phyloP scores from a whole-genome alignment of 495 filamentous ascomycete species.

The Lasiosphaeria ovina region DNA sequence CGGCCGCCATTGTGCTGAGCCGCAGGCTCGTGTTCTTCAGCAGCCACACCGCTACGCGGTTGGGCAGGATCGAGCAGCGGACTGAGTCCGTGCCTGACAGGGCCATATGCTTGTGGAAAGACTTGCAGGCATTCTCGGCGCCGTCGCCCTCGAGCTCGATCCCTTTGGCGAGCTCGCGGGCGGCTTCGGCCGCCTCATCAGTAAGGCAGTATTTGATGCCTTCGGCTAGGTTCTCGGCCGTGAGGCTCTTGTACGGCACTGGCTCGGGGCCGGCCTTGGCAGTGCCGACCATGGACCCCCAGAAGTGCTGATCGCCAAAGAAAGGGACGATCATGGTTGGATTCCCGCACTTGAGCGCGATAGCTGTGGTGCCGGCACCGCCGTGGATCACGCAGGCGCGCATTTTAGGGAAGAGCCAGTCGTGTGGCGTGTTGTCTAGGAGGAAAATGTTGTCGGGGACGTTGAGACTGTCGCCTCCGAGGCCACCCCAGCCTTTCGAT shows the following conservation, averaged over 20 bases:
- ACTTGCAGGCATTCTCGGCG: conserved; percentile 65
- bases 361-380: conserved; percentile 66
- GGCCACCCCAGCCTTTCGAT: conserved; percentile 65
- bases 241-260: conserved; percentile 71
- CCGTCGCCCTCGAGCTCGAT: conserved; percentile 73
- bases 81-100: conserved; percentile 57
- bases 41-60: conserved; percentile 67
- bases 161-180: conserved; percentile 55
- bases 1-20: conserved; percentile 65
- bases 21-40: conserved; percentile 56
- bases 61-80: conserved; percentile 64
- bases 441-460: conserved; percentile 59
- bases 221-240: conserved; percentile 56
- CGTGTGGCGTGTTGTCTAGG: conserved; percentile 65
- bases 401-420: conserved; percentile 65
- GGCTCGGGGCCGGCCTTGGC: conserved; percentile 66
- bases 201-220: conserved; percentile 67
- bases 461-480: conserved; percentile 52
- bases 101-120: conserved; percentile 65
- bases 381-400: conserved; percentile 63
- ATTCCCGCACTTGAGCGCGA: conserved; percentile 60
- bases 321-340: conserved; percentile 65
- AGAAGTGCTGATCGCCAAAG: conserved; percentile 77
- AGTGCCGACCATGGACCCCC: conserved; percentile 69
- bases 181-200: conserved; percentile 54